Evolutionary conservation across 257 asterid species (phyloP).

Genomic region (Jasminum sambac): DNA sequence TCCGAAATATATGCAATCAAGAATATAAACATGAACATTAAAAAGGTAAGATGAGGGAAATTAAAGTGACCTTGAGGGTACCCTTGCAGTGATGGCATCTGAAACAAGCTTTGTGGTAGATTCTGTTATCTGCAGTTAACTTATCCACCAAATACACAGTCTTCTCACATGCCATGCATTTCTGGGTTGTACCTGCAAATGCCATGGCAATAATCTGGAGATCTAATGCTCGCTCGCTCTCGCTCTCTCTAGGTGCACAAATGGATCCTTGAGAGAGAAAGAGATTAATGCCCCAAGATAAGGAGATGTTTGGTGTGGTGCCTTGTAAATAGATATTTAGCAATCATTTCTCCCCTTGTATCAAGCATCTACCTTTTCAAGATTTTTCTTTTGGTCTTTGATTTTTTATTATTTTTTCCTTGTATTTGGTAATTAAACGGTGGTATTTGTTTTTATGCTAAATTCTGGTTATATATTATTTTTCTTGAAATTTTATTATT

Average conservation of each 20-base stretch:
- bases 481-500: no score
- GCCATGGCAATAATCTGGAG: slow-evolving; percentile 49
- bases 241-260: slow-evolving; percentile 15
- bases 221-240: not conserved
- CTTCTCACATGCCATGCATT: slow-evolving; percentile 93
- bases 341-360: slow-evolving; percentile 44
- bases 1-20: not conserved
- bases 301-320: slow-evolving; percentile 26
- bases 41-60: no score
- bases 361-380: slow-evolving; percentile 35
- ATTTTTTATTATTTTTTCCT: not conserved
- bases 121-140: slow-evolving; percentile 83
- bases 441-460: no score
- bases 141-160: slow-evolving; percentile 92
- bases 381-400: slow-evolving; percentile 9
- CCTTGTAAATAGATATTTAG: slow-evolving; percentile 31
- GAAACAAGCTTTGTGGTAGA: slow-evolving; percentile 92
- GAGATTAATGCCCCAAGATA: slow-evolving; percentile 21
- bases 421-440: no score
- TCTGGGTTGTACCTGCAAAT: slow-evolving; percentile 97
- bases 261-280: slow-evolving; percentile 1
- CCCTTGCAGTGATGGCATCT: slow-evolving; percentile 98
- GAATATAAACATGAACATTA: not conserved
- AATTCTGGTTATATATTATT: not conserved
- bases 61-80: slow-evolving; percentile 70